Conservation (phyloP, 192 early-diverging fungal species). For the Spinellus fusiger region DNA sequence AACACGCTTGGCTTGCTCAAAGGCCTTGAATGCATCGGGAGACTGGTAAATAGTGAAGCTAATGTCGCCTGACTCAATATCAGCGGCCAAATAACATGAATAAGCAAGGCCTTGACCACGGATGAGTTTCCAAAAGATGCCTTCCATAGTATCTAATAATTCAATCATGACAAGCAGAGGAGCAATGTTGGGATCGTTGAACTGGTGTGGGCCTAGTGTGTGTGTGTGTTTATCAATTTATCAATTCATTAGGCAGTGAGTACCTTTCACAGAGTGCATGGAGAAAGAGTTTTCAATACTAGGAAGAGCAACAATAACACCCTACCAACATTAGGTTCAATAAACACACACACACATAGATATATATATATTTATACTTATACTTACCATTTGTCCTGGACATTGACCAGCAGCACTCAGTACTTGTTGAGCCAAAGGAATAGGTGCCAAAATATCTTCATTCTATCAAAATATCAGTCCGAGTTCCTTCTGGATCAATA, state of each 20-base stretch:
- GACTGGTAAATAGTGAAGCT: constrained; percentile 45
- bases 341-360: not conserved
- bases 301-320: constrained; percentile 44
- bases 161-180: constrained; percentile 50
- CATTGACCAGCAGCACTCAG: constrained; percentile 9
- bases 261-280: constrained; percentile 37
- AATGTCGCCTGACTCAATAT: constrained; percentile 43
- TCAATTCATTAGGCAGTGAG: not conserved
- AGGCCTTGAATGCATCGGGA: constrained; percentile 48
- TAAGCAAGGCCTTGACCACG: constrained; percentile 56
- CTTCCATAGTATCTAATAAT: constrained; percentile 49
- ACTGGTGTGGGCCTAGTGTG: constrained; percentile 33
- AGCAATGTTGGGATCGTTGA: constrained; percentile 47
- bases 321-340: constrained; percentile 14
- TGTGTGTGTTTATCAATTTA: not conserved
- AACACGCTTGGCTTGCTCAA: constrained; percentile 43
- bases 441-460: not conserved
- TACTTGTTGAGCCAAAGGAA: constrained; percentile 20
- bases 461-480: not conserved
- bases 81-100: constrained; percentile 36
- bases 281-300: constrained; percentile 54
- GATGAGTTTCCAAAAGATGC: constrained; percentile 56
- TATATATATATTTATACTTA: not conserved
- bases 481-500: too few species aligned
- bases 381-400: constrained; percentile 24